Evolutionary conservation across 2,329 filamentous ascomycete genomes (phyloP).

Genomic region (Ampelomyces quisqualis): DNA sequence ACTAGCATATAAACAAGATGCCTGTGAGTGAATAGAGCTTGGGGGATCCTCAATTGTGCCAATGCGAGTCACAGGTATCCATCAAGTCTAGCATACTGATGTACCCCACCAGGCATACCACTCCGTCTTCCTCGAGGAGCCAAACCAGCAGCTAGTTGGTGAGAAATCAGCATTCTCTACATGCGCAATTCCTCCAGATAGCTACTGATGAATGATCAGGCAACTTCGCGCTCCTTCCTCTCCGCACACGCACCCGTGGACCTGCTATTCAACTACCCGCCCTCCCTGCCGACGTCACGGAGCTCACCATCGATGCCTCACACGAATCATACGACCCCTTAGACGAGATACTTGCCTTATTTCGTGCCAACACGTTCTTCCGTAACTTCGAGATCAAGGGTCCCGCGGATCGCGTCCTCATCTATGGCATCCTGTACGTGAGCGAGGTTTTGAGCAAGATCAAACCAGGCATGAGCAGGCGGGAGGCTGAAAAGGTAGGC

Average conservation of each 20-base stretch:
- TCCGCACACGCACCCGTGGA: constrained; percentile 93
- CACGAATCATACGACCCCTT: constrained; percentile 93
- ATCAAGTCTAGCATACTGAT: constrained; percentile 16
- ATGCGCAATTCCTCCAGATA: neutral
- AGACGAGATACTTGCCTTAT: constrained; percentile 88
- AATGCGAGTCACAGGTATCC: neutral
- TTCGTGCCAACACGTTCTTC: constrained; percentile 98
- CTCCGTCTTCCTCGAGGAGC: constrained; percentile 88
- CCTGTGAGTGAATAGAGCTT: constrained; percentile 43
- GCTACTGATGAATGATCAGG: constrained; percentile 49
- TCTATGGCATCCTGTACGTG: constrained; percentile 95
- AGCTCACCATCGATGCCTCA: constrained; percentile 68
- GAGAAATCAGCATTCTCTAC: constrained; percentile 15
- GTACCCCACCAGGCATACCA: constrained; percentile 77
- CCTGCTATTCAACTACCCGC: constrained; percentile 81
- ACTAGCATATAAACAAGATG: constrained; percentile 44
- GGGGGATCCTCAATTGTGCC: neutral
- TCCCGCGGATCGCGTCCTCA: constrained; percentile 86
- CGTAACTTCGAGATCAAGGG: constrained; percentile 99
- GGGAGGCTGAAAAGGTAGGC: constrained; percentile 65
- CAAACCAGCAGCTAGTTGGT: constrained; percentile 67
- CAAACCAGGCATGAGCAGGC: constrained; percentile 67
- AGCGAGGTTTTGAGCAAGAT: constrained; percentile 89
- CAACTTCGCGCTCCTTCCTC: constrained; percentile 91
- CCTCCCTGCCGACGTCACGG: constrained; percentile 56